Conservation (phyloP, 2,329 filamentous ascomycete genomes). For the Alternaria novae-zelandiae region DNA sequence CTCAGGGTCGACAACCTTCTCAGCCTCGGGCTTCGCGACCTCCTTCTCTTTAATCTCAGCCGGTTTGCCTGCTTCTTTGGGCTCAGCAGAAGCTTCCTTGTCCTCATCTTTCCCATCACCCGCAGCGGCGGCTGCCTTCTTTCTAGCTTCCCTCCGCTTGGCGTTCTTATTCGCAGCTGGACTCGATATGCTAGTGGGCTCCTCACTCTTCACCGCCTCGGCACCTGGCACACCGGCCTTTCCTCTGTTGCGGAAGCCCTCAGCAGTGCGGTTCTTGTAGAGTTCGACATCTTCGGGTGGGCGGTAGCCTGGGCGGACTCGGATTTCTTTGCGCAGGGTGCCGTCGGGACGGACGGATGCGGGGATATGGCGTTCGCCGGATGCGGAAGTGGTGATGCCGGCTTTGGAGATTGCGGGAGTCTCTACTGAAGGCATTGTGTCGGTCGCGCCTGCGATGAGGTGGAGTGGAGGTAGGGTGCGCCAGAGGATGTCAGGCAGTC, state of each 20-base stretch:
- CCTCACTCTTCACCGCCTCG: constrained; percentile 54
- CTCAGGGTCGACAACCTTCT: constrained; percentile 64
- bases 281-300: constrained; percentile 95
- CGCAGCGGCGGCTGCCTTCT: constrained; percentile 56
- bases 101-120: constrained; percentile 60
- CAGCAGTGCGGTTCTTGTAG: constrained; percentile 91
- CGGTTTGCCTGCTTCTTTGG: constrained; percentile 26
- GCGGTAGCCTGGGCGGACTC: constrained; percentile 88
- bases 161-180: constrained; percentile 79
- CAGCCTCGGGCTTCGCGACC: constrained; percentile 27
- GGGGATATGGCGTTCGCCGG: constrained; percentile 87
- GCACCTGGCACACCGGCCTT: constrained; percentile 77
- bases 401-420: constrained; percentile 48
- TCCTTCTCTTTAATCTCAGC: constrained; percentile 27
- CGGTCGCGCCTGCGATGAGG: background rate
- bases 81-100: constrained; percentile 43
- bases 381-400: constrained; percentile 72
- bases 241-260: constrained; percentile 79
- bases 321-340: constrained; percentile 90
- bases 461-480: constrained; percentile 3
- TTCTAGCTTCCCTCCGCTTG: constrained; percentile 73
- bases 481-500: background rate
- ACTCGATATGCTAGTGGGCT: constrained; percentile 59
- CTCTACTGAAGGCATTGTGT: constrained; percentile 42
- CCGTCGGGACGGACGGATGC: constrained; percentile 86